Base-by-base conservation (phyloP, 2,329 filamentous ascomycete species). In the Tolypocladium ovalisporum region DNA sequence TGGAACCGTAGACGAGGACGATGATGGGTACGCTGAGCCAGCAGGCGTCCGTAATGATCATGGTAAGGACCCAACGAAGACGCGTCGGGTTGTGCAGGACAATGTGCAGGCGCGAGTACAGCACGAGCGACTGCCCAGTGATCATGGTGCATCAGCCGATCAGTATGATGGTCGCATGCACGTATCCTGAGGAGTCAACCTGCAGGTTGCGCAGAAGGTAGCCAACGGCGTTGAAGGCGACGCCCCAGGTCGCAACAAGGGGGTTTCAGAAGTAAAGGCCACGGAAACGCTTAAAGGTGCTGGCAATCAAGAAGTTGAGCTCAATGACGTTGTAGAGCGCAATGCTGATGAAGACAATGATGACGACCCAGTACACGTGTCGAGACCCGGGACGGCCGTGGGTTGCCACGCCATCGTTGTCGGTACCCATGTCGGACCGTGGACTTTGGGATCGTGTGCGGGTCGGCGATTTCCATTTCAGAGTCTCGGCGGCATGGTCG, bases 41-140 rank as follows among this genome's bases (percentile, higher is more conserved):
- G 24, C 82, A 60, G 4, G 75, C 74, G 62, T 85, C 76, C 59
- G 72, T 63, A 53, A 85, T 75, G 58, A 87, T 86, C 78, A 86
- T 82, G 57, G 62, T 71, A 3, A 84, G 72, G 0, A 83, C 77
- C 27, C 73, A 71, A 2, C 73, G 74, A 1, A 86, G 71, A 2
- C 78, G 67, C 2, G 68, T 68, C 29, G 75, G 61, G 71, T 81
- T 79, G 17, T 76, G 76, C 17, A 82, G 72, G 19, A 86, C 75
- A 3, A 87, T 74, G 63, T 86, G 82, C 1, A 86, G 72, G 1
- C 84, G 76, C 1, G 82, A 86, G 69, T 83, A 87, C 1, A 87
- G 71, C 1, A 86, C 83, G 22, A 85, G 63, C 0, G 79, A 79
- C 65, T 85, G 81, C 0, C 83, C 84, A 0, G 81, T 84, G 0